Percentiles rank a stretch among this genome's conserved stretches.
These are phyloP conservation scores for Aquilaria malaccensis DNA, from an alignment of 345 rosid species.

Conservation along the genomic window DNA sequence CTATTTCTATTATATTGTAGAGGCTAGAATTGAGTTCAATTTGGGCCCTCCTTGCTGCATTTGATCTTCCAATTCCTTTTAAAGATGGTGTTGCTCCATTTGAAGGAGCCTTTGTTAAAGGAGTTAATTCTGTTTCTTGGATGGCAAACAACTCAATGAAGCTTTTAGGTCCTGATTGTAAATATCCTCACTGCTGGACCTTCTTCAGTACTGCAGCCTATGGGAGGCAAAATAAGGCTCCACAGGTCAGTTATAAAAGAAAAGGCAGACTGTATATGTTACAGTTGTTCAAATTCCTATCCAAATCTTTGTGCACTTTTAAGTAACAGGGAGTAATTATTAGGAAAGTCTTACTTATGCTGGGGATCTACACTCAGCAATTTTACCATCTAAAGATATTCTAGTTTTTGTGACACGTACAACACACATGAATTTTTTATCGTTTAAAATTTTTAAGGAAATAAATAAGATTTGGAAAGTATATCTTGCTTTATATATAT, in stretches of 20 bases:
- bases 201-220: constrained; percentile 76
- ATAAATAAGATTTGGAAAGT: too few species aligned
- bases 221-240: constrained; percentile 86
- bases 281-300: too few species aligned
- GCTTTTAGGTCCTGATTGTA: constrained; percentile 30
- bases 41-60: constrained; percentile 94
- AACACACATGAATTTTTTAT: too few species aligned
- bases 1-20: constrained; percentile 21
- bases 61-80: constrained; percentile 76
- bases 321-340: too few species aligned
- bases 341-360: too few species aligned
- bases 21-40: constrained; percentile 70
- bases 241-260: constrained; percentile 42
- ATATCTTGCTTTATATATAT: too few species aligned
- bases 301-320: too few species aligned
- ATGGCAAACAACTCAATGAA: constrained; percentile 83
- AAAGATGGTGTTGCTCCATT: constrained; percentile 27
- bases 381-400: too few species aligned
- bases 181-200: constrained; percentile 68
- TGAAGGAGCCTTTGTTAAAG: constrained; percentile 87
- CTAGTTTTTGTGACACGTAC: too few species aligned
- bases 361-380: too few species aligned
- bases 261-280: too few species aligned
- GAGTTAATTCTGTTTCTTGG: constrained; percentile 81
- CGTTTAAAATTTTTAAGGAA: too few species aligned